Percentiles rank a stretch among this genome's conserved stretches.
These are phyloP conservation scores for Butyriboletus loyo DNA, from an alignment of 768 basidiomycete species.

Conservation along the genomic window DNA sequence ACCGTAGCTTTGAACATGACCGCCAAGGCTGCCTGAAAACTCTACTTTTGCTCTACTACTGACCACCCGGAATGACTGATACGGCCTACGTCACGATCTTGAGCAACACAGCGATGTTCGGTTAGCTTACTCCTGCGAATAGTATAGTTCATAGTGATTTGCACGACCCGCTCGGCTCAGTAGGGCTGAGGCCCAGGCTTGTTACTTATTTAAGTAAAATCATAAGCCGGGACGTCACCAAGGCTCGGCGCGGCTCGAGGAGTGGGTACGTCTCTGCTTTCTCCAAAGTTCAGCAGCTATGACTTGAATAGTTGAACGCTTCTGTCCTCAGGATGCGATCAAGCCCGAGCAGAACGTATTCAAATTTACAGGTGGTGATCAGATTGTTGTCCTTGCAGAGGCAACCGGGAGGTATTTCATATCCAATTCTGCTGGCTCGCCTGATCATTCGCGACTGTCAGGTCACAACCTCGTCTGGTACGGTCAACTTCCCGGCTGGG, in stretches of 20 bases:
- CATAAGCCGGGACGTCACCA: too few species aligned
- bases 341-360: constrained; percentile 26
- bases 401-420: constrained; percentile 14
- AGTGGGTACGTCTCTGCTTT: constrained; percentile 14
- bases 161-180: too few species aligned
- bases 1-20: constrained; percentile 29
- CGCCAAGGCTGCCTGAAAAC: constrained; percentile 39
- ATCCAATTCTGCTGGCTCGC: not conserved
- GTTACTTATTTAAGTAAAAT: too few species aligned
- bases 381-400: constrained; percentile 19
- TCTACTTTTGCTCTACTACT: constrained; percentile 49
- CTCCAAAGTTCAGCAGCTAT: not conserved
- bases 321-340: constrained; percentile 10
- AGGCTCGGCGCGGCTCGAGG: too few species aligned
- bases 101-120: constrained; percentile 13
- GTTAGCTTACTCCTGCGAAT: constrained; percentile 18
- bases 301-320: not conserved
- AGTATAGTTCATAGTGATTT: too few species aligned
- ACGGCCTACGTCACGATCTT: constrained; percentile 10
- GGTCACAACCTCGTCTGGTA: constrained; percentile 23
- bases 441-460: not conserved
- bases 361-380: constrained; percentile 20
- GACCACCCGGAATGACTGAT: constrained; percentile 44
- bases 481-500: constrained; percentile 16
- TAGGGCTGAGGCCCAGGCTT: too few species aligned